Base-by-base conservation (phyloP, 1,284 basidiomycete genomes). In the Takashimella tepidaria region DNA sequence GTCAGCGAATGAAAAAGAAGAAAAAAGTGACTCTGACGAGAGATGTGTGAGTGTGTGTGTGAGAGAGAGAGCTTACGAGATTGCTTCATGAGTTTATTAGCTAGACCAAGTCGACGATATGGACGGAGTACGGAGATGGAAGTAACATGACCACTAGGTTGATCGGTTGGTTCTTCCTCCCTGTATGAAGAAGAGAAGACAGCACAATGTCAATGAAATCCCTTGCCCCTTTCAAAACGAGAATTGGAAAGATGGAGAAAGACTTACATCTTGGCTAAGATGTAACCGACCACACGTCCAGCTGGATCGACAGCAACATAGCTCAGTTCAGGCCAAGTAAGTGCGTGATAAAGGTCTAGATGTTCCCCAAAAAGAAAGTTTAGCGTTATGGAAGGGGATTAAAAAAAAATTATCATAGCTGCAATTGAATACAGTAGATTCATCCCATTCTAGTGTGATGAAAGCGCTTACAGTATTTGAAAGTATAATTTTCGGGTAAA, bases 251-350 rank as follows among this genome's bases (percentile, higher is more conserved):
- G 31, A 37, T 16, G 31, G 12, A 21, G 8, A 12, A 19, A 21
- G 78, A 55, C 73, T 49, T 53, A 90, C 93, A 97, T 93, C 74
- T 95, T 95, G 0, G 89, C 91, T 11, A 97, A 77, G 22, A 97
- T 92, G 73, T 97, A 97, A 21, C 93, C 93, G 1, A 98, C 91
- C 46, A 97, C 86, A 48, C 89, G 81, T 0, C 92, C 91, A 66
- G 85, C 85, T 56, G 85, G 82, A 67, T 95, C 90, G 68, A 95
- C 91, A 0, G 92, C 93, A 19, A 98, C 91, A 70, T 88, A 98
- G 2, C 91, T 95, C 21, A 97, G 80, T 61, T 91, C 86, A 1
- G 93, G 93, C 93, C 93, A 98, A 8, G 87, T 91, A 67, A 93
- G 77, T 5, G 84, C 80, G 69, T 95, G 90, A 72, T 90, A 92